Evolutionary conservation across 2,329 filamentous ascomycete species (phyloP).

Genomic region (Cryoendolithus antarcticus): DNA sequence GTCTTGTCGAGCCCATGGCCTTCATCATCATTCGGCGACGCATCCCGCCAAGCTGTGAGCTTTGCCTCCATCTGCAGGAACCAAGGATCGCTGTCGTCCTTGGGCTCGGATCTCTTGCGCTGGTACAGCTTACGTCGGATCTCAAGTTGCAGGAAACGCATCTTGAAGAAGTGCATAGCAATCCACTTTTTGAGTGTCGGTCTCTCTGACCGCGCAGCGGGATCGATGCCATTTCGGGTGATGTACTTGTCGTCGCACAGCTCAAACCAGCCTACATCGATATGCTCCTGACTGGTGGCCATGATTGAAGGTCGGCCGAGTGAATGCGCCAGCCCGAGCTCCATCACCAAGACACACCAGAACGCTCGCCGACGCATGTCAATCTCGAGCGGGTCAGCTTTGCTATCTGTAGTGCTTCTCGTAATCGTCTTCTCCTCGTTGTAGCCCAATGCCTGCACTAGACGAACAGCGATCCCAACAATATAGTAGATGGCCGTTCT

Average conservation of each 20-base stretch:
- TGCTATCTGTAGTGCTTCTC: constrained; percentile 45
- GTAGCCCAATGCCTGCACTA: constrained; percentile 80
- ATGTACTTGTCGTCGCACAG: constrained; percentile 75
- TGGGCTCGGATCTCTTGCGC: constrained; percentile 63
- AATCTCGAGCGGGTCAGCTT: constrained; percentile 59
- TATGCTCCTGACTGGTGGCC: constrained; percentile 65
- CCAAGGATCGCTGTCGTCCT: constrained; percentile 74
- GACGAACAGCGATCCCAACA: constrained; percentile 71
- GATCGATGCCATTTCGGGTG: constrained; percentile 59
- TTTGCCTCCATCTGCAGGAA: constrained; percentile 68
- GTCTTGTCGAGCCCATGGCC: constrained; percentile 58
- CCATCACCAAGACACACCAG: constrained; percentile 82
- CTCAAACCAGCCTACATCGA: constrained; percentile 78
- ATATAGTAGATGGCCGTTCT: constrained; percentile 89
- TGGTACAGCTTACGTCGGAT: constrained; percentile 79
- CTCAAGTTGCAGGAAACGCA: constrained; percentile 77
- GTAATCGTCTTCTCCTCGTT: constrained; percentile 81
- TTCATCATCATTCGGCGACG: constrained; percentile 58
- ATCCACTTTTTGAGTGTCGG: constrained; percentile 74
- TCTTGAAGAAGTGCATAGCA: constrained; percentile 85
- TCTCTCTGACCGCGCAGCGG: constrained; percentile 34
- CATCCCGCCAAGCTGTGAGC: constrained; percentile 66
- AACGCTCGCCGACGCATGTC: constrained; percentile 82
- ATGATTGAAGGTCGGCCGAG: constrained; percentile 81
- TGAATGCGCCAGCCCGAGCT: constrained; percentile 74